These are phyloP conservation scores for Pestalotiopsis sp. DNA, from an alignment of 2,329 filamentous ascomycete genomes.

Conservation along the genomic window DNA sequence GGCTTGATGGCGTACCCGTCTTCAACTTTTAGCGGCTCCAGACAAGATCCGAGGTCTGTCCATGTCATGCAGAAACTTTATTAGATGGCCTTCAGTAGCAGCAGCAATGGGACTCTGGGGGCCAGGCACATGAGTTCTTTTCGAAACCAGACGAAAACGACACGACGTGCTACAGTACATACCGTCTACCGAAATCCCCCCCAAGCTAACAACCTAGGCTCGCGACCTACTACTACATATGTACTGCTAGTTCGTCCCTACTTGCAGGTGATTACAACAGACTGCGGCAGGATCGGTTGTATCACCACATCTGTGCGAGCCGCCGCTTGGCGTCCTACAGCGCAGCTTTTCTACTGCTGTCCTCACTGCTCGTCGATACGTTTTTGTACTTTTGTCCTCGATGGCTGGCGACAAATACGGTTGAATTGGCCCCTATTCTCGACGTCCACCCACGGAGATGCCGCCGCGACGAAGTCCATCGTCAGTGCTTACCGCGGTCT, in stretches of 20 bases:
- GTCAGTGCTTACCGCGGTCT: neutral
- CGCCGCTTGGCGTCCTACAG: neutral
- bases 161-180: neutral
- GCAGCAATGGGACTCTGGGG: neutral
- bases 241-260: neutral
- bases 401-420: too few species aligned
- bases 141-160: neutral
- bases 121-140: neutral
- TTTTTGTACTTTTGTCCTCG: neutral
- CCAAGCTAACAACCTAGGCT: neutral
- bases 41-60: neutral
- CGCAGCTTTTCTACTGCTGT: neutral
- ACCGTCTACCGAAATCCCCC: too few species aligned
- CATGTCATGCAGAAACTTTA: neutral
- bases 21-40: neutral
- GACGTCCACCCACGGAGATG: neutral
- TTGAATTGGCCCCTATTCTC: neutral
- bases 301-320: conserved; percentile 6
- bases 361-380: neutral
- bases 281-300: conserved; percentile 7
- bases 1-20: neutral
- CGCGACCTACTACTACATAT: neutral
- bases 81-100: neutral
- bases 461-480: neutral
- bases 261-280: conserved; percentile 5